phyloP scores from a whole-genome alignment of 177 flowering plant species.

The Tripterygium wilfordii region DNA sequence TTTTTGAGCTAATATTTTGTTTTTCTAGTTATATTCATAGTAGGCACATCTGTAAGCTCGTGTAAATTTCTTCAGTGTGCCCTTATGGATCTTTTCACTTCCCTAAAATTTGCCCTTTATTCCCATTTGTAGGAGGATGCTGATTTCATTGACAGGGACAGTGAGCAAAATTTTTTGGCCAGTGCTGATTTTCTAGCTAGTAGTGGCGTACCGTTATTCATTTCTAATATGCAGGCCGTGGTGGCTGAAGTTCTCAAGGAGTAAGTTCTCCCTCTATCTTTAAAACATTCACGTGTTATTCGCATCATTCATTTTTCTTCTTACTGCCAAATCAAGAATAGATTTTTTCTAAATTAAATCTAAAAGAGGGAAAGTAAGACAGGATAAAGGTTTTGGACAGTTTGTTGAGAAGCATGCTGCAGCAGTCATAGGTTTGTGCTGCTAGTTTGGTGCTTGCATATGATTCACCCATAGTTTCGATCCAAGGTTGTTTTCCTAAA shows the following conservation, averaged over 20 bases:
- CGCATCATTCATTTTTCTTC: not conserved
- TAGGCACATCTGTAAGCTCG: too few relatives aligned
- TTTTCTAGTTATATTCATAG: too few relatives aligned
- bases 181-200: slow-evolving; percentile 74
- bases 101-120: not conserved
- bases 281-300: too few relatives aligned
- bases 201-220: slow-evolving; percentile 45
- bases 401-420: too few relatives aligned
- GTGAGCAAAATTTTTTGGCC: slow-evolving; percentile 69
- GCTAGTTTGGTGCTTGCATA: too few relatives aligned
- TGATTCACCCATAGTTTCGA: too few relatives aligned
- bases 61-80: too few relatives aligned
- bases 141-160: slow-evolving; percentile 49
- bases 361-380: too few relatives aligned
- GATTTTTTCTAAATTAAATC: not conserved
- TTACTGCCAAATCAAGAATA: not conserved
- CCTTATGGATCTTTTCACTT: not conserved
- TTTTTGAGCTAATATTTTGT: too few relatives aligned
- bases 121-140: slow-evolving; percentile 45
- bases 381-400: too few relatives aligned
- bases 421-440: too few relatives aligned
- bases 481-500: too few relatives aligned
- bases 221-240: slow-evolving; percentile 56
- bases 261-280: slow-evolving; percentile 27
- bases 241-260: slow-evolving; percentile 66